A percentile compares a stretch with the other conserved stretches of the same genome.
phyloP scores from a whole-genome alignment of 1,284 basidiomycete genomes.

The Taiwanofungus camphoratus region DNA sequence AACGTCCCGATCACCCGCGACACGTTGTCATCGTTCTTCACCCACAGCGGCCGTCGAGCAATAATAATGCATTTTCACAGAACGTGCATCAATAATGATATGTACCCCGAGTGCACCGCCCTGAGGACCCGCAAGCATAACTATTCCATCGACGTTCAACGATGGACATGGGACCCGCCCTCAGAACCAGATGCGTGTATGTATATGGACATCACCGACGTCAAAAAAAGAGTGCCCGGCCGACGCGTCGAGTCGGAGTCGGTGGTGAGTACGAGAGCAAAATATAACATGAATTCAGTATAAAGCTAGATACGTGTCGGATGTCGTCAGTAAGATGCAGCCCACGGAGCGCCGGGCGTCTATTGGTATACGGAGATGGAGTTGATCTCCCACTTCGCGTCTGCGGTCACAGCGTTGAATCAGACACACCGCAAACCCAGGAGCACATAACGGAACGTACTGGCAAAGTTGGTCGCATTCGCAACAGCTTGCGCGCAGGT shows the following conservation, averaged over 20 bases:
- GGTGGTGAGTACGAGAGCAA: background rate
- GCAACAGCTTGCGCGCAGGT: constrained; percentile 63
- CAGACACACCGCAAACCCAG: background rate
- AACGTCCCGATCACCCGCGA: too few relatives aligned
- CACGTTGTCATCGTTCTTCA: too few relatives aligned
- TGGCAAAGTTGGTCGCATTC: constrained; percentile 54
- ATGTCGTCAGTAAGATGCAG: constrained; percentile 1
- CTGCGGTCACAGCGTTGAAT: constrained; percentile 10
- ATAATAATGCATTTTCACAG: too few relatives aligned
- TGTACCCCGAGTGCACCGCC: too few relatives aligned
- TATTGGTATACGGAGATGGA: constrained; percentile 30
- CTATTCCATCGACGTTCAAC: too few relatives aligned
- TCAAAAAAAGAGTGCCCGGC: background rate
- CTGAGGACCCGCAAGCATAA: too few relatives aligned
- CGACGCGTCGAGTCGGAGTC: background rate
- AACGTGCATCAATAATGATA: too few relatives aligned
- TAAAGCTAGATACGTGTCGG: constrained; percentile 2
- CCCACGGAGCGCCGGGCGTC: constrained; percentile 6
- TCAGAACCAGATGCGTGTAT: constrained; percentile 1
- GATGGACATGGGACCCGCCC: too few relatives aligned
- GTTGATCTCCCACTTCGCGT: constrained; percentile 55
- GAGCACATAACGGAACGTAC: constrained; percentile 32
- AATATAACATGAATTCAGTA: background rate
- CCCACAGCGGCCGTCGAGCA: too few relatives aligned
- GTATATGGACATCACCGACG: constrained; percentile 1